phyloP scores from a whole-genome alignment of 352 stramenopile genomes.

The Pythium apleroticum region DNA sequence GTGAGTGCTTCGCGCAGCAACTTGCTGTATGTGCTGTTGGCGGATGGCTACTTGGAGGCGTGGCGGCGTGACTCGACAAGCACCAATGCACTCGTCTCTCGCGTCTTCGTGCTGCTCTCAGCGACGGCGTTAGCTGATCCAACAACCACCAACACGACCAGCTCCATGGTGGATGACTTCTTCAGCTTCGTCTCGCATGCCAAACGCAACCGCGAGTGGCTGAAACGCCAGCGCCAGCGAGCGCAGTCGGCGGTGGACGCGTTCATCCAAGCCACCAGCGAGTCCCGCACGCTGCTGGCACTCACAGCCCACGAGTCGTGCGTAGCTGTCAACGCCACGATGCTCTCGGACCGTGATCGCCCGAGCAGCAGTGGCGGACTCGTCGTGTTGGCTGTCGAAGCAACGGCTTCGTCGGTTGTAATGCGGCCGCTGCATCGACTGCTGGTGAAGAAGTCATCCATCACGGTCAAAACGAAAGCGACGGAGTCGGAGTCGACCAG shows the following conservation, averaged over 20 bases:
- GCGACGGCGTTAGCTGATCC: background rate
- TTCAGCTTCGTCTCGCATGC: background rate
- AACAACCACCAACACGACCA: background rate
- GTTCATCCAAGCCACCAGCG: background rate
- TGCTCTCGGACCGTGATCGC: conserved; percentile 7
- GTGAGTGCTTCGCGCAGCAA: background rate
- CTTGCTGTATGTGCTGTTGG: conserved; percentile 3
- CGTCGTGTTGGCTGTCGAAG: conserved; percentile 6
- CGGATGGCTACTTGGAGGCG: conserved; percentile 11
- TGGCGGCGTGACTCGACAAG: background rate
- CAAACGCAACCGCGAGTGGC: background rate
- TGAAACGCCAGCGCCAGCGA: background rate
- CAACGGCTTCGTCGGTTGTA: background rate
- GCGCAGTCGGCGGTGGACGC: background rate
- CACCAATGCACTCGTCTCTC: background rate
- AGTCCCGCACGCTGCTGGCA: background rate
- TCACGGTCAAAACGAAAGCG: background rate
- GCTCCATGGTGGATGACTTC: conserved; percentile 12
- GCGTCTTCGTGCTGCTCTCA: background rate
- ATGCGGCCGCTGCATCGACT: conserved; percentile 11
- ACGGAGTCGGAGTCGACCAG: too few relatives aligned
- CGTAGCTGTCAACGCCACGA: conserved; percentile 18
- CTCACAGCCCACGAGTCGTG: conserved; percentile 9
- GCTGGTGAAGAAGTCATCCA: background rate
- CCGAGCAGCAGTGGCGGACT: background rate